Percentiles rank a stretch among this genome's conserved stretches.
Evolutionary conservation across 2,329 filamentous ascomycete species (phyloP).

Genomic region (Bipolaris victoriae): DNA sequence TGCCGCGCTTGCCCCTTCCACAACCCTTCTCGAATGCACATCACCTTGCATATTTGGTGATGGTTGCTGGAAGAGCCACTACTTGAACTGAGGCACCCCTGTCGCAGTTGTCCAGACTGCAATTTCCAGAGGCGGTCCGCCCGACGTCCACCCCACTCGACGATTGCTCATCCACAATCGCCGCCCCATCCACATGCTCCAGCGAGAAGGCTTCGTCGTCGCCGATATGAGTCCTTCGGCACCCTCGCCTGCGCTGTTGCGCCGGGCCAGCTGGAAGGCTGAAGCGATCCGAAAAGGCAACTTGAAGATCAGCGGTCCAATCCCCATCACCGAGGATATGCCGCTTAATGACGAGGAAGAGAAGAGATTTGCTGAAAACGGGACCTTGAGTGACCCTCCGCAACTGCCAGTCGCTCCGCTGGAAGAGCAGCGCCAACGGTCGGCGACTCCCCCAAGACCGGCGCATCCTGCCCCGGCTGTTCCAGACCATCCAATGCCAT

Average conservation of each 20-base stretch:
- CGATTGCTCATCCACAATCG: constrained; percentile 18
- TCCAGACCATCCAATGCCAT: constrained; percentile 16
- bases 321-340: constrained; percentile 47
- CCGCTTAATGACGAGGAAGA: constrained; percentile 46
- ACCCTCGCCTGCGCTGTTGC: constrained; percentile 29
- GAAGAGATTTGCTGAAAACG: constrained; percentile 37
- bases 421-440: constrained; percentile 19
- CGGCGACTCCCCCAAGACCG: constrained; percentile 23
- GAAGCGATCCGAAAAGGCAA: constrained; percentile 49
- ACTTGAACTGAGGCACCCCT: constrained; percentile 28
- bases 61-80: constrained; percentile 24
- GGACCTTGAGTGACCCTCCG: constrained; percentile 20
- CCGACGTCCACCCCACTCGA: constrained; percentile 22
- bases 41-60: constrained; percentile 18
- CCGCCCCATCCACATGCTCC: constrained; percentile 40
- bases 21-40: constrained; percentile 4
- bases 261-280: constrained; percentile 49
- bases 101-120: constrained; percentile 30
- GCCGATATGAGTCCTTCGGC: constrained; percentile 40
- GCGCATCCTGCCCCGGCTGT: constrained; percentile 21
- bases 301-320: constrained; percentile 48
- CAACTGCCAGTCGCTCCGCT: constrained; percentile 22
- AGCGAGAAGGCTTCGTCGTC: constrained; percentile 38
- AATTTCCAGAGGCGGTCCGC: constrained; percentile 27
- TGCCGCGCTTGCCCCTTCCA: constrained; percentile 4